phyloP scores from a whole-genome alignment of 2,329 filamentous ascomycete genomes.

The Penicillium sp. region DNA sequence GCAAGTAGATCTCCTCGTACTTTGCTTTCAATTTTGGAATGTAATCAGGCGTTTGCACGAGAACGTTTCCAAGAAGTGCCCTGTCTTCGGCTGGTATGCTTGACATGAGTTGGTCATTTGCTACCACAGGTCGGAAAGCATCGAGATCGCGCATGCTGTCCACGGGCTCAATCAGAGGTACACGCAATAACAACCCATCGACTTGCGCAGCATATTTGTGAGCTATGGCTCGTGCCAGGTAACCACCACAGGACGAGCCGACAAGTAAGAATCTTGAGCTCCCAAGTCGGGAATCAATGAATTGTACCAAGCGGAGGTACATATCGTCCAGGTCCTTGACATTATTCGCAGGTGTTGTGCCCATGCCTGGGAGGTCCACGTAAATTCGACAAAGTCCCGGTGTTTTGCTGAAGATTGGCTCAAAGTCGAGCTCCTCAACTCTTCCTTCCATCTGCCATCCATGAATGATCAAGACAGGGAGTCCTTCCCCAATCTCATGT shows the following conservation, averaged over 20 bases:
- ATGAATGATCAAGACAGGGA: constrained; percentile 29
- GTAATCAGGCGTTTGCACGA: constrained; percentile 29
- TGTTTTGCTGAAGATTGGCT: constrained; percentile 27
- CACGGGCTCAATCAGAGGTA: constrained; percentile 27
- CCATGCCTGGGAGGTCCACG: constrained; percentile 32
- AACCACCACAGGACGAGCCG: constrained; percentile 30
- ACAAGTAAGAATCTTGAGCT: constrained; percentile 23
- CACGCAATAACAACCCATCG: constrained; percentile 27
- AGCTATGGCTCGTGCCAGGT: constrained; percentile 29
- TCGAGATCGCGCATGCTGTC: constrained; percentile 26
- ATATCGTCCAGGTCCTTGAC: constrained; percentile 29
- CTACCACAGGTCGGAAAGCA: constrained; percentile 22
- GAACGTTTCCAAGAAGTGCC: constrained; percentile 22
- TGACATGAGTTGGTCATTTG: constrained; percentile 25
- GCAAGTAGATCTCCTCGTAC: constrained; percentile 13
- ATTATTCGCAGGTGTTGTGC: constrained; percentile 24
- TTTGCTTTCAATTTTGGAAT: constrained; percentile 22
- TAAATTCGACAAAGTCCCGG: constrained; percentile 26
- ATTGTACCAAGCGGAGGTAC: constrained; percentile 23
- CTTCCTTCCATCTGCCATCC: constrained; percentile 25
- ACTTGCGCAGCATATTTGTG: constrained; percentile 25
- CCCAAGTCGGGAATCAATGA: constrained; percentile 27
- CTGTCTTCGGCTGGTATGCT: constrained; percentile 21
- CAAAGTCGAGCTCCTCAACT: constrained; percentile 26
- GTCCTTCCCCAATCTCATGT: constrained; percentile 25